Evolutionary conservation across 2,329 filamentous ascomycete genomes (phyloP), one percentile per base, ranked within the genome.

Genomic region (Cercospora sp.): DNA sequence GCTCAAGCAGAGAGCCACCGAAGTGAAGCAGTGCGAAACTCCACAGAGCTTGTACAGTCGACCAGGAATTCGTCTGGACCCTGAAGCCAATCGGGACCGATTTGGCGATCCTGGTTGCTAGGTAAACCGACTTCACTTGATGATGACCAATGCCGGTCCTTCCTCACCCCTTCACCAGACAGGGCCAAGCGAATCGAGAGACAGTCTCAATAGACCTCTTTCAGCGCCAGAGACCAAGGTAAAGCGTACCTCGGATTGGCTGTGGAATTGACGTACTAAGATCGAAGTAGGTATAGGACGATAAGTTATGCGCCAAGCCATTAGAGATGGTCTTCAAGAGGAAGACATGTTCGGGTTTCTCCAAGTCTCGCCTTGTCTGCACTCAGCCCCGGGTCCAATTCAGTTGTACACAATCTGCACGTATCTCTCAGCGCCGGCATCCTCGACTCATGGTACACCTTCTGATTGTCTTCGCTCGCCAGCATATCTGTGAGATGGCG

Each of bases 401-500:
- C 78, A 23, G 71, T 79, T 57, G 78, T 79, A 58, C 76, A 78
- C 31, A 80, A 55, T 57, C 79, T 76, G 63, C 77, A 77, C 9
- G 78, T 79, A 70, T 79, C 78, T 45, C 72, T 73, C 68, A 79
- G 64, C 13, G 74, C 74, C 60, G 82, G 82, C 64, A 88, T 77
- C 28, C 87, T 78, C 73, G 82, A 79, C 74, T 79, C 82, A 62
- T 82, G 78, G 77, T 88, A 88, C 5, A 87, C 85, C 45, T 78
- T 81, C 79, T 88, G 86, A 76, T 88, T 88, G 73, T 88, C 86
- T 72, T 83, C 80, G 53, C 84, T 83, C 1, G 80, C 82, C 51
- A 88, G 74, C 87, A 88, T 89, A 74, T 88, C 86, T 51, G 84
- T 84, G 73, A 89, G 90, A 76, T 90, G 87, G 69, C 59, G 20